Percentiles rank a stretch among this genome's conserved stretches.
These are phyloP conservation scores for Salvia splendens DNA, from an alignment of 257 asterid genomes.

Conservation along the genomic window DNA sequence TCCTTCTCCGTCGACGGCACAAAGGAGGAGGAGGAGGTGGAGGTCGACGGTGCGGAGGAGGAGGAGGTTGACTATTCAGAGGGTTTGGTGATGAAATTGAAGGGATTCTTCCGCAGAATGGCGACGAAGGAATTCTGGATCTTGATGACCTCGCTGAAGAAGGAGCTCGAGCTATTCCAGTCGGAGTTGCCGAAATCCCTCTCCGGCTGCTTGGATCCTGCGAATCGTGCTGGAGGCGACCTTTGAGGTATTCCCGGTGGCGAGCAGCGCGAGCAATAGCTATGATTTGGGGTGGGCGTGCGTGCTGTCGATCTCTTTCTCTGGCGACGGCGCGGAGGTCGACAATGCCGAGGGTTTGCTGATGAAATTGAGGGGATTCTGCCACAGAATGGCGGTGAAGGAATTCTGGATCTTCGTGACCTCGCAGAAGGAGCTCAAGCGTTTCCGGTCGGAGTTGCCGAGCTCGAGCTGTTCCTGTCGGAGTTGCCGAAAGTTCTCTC, in stretches of 20 bases:
- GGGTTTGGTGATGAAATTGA: constrained; percentile 59
- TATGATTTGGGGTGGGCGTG: constrained; percentile 99
- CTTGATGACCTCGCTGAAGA: constrained; percentile 67
- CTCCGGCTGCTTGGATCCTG: constrained; percentile 82
- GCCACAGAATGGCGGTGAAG: too few species aligned
- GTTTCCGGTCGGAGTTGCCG: too few species aligned
- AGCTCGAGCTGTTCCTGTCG: too few species aligned
- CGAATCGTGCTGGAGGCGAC: constrained; percentile 85
- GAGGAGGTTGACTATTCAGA: constrained; percentile 68
- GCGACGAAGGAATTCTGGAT: constrained; percentile 72
- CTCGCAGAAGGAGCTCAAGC: too few species aligned
- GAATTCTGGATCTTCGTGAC: too few species aligned
- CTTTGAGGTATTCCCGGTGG: constrained; percentile 84
- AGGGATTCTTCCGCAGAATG: constrained; percentile 36
- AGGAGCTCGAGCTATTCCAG: constrained; percentile 71
- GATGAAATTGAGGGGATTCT: too few species aligned
- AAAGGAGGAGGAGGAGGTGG: not conserved
- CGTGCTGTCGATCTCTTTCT: constrained; percentile 43
- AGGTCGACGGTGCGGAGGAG: constrained; percentile 11
- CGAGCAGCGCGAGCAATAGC: constrained; percentile 31
- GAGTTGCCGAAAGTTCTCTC: too few species aligned
- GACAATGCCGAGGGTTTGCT: too few species aligned
- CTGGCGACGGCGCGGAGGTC: too few species aligned
- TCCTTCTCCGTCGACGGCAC: constrained; percentile 22
- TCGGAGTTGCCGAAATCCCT: constrained; percentile 66